Conservation (phyloP, 495 filamentous ascomycete genomes). For the Tuber microsphaerosporum region DNA sequence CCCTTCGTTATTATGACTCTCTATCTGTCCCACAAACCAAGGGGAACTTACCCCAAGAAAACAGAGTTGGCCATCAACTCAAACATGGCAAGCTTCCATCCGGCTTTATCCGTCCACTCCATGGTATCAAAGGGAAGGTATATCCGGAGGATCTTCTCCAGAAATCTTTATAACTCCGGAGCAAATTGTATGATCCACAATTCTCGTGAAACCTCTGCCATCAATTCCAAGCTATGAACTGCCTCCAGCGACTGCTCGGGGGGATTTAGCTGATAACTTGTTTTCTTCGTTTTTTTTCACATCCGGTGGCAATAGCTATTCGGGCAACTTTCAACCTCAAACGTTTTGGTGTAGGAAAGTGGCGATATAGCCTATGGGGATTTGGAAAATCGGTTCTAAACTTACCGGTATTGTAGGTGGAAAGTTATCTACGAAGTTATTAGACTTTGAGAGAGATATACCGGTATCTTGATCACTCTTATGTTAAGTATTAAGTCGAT, state of each 20-base stretch:
- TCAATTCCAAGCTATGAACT: background rate
- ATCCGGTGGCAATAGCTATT: background rate
- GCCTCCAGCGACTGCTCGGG: background rate
- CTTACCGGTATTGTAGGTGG: no score
- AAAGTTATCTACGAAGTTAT: no score
- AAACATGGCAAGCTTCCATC: background rate
- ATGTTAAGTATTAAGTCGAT: background rate
- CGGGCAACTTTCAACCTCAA: background rate
- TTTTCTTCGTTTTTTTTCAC: background rate
- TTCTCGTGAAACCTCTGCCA: background rate
- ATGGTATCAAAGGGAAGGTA: background rate
- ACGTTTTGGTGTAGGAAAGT: no score
- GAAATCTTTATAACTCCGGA: background rate
- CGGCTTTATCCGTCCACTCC: background rate
- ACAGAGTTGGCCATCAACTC: background rate
- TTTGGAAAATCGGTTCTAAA: no score
- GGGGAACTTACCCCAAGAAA: background rate
- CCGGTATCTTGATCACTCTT: background rate
- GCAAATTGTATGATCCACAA: background rate
- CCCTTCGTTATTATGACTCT: background rate
- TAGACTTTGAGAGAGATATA: no score
- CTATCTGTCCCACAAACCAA: background rate
- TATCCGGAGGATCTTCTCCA: background rate
- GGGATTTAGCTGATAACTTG: background rate
- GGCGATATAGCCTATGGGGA: no score